Base-by-base conservation (phyloP, 192 early-diverging fungal genomes). In the Coemansia sp. region DNA sequence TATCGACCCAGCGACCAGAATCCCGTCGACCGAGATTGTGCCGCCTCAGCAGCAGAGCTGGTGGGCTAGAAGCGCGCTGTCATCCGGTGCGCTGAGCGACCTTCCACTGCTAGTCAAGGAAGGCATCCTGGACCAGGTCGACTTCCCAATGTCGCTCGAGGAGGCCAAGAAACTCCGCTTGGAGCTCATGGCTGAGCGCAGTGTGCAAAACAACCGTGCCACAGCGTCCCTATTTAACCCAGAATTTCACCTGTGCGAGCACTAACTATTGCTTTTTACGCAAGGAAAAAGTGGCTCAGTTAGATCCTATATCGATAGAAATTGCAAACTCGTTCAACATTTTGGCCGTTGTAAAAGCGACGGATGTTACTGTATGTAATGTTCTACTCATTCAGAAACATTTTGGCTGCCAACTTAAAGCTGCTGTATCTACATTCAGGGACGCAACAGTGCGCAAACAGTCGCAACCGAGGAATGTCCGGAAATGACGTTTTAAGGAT, bases 11-110 rank as follows among this genome's bases (percentile, higher is more conserved):
- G 57, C 77, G 0, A 62, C 61, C 5, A 73, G 67, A 14, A 77
- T 89, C 32, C 47, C 82, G 2, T 88, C 87, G 10, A 90, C 89
- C 1, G 68, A 68, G n/a, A 31, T 85, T 47, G 86, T 93, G 4
- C 87, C 89, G 3, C 87, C 88, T 24, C 90, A 93, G 75, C 85
- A 89, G 65, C 64, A 67, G 60, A 83, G 64, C n/a, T 87, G 86
- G 86, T 63, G 64, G 65, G 35, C 32, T 6, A 59, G 62, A 20
- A 15, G 6, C 17, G 43, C 19, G 11, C 29, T 68, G 35, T 14
- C 11, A 15, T 17, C 64, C 7, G 53, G 46, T 1, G 43, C 32
- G 29, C 24, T 79, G n/a, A 39, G 54, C n/a, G 45, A 56, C 7
- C 62, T 74, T 14, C 77, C 77, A 1, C n/a, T 49, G 2, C n/a